phyloP scores from a whole-genome alignment of 306 rosid genomes.

The Mimosa bimucronata region DNA sequence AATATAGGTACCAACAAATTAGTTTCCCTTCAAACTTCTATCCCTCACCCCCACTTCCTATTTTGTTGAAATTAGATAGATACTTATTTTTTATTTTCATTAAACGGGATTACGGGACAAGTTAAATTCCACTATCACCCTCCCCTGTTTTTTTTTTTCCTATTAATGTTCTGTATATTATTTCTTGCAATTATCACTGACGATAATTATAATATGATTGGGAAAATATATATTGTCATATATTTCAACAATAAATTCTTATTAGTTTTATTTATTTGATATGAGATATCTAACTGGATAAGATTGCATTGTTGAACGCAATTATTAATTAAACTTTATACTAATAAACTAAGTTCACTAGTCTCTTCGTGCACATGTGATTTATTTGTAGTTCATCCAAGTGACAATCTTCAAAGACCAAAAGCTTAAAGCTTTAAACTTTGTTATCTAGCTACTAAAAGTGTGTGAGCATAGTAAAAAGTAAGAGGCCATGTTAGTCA shows the following conservation, averaged over 20 bases:
- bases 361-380: not conserved
- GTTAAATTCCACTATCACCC: conserved; percentile 5
- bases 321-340: no score
- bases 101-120: not conserved
- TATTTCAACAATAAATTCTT: not conserved
- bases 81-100: not conserved
- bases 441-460: not conserved
- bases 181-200: not conserved
- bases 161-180: not conserved
- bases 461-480: not conserved
- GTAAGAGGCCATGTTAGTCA: not conserved
- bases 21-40: not conserved
- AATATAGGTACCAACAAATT: no score
- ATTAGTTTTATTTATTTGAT: no score
- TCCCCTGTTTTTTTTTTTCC: not conserved
- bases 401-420: not conserved
- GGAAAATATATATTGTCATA: not conserved
- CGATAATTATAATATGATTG: not conserved
- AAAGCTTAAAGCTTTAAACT: conserved; percentile 1
- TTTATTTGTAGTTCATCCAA: not conserved
- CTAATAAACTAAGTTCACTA: not conserved
- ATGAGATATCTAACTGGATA: no score
- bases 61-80: not conserved
- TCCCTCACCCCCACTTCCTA: conserved; percentile 31
- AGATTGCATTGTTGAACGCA: no score